Base-by-base conservation (phyloP, 192 early-diverging fungal genomes). In the Funneliformis geosporum region DNA sequence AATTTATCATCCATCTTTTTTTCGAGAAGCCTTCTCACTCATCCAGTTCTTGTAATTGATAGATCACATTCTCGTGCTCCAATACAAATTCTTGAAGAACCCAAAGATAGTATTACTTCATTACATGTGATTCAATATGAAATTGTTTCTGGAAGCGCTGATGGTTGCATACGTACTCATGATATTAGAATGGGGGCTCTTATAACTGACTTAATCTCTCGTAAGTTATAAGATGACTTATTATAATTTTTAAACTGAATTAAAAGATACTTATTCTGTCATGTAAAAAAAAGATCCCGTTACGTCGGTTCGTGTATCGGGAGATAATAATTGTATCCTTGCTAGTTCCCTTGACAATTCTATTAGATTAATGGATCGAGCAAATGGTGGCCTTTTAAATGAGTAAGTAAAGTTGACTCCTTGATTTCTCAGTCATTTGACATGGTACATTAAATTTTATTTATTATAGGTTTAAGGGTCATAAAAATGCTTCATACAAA, bases 21-120 rank as follows among this genome's bases (percentile, higher is more conserved):
- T 33, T 33, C n/a, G n/a, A 33, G 2, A 42, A 21, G n/a, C 21
- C 43, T 10, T 39, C 40, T 18, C 46, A 25, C 6, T 73, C 9
- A 61, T 62, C 27, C 5, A 38, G 43, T 68, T 47, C 38, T 16
- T 72, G 21, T 77, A 66, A 59, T 60, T 0, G 11, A 55, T 64
- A 84, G 87, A 82, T 88, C 91, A 81, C 81, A 91, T 60, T 73
- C 87, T 66, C 25, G 88, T 84, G 61, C 86, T 21, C 95, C 95
- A 7, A 91, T 99, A 40, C 97, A 99, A 79, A 82, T 93, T 1
- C 74, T 98, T 11, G 88, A 90, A 25, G 96, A 96, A 11, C 89
- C 92, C 59, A 95, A 95, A 82, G 97, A 99, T 76, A 93, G 93
- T 60, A 89, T 99, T 1, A 91, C 93, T 44, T 91, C 93, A 6